Conservation (phyloP, 768 basidiomycete genomes). For the Termitomyces heimii region DNA sequence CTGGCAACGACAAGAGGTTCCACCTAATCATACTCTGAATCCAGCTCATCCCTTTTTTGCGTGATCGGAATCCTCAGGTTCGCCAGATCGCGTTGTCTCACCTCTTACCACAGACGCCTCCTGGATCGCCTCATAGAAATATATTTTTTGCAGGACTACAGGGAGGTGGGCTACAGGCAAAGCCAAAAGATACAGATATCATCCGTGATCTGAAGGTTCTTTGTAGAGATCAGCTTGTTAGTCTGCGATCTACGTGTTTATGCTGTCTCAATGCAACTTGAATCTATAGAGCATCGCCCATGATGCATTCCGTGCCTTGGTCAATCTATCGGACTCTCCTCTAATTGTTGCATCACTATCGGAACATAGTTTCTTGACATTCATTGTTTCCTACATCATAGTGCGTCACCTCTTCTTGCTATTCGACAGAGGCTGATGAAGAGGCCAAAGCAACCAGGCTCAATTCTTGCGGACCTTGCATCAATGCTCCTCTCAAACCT, state of each 20-base stretch:
- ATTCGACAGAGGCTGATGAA: slow-evolving; percentile 1
- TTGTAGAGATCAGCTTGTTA: slow-evolving; percentile 83
- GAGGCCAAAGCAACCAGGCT: slow-evolving; percentile 70
- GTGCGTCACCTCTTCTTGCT: slow-evolving; percentile 40
- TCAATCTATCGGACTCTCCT: slow-evolving; percentile 88
- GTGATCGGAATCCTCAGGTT: slow-evolving; percentile 83
- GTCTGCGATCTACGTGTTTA: slow-evolving; percentile 12
- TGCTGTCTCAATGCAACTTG: slow-evolving; percentile 7
- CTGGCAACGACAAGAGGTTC: not conserved
- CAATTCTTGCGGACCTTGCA: slow-evolving; percentile 89
- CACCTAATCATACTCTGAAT: not conserved
- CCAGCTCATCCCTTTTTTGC: slow-evolving; percentile 78
- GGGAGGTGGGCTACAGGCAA: slow-evolving; percentile 45
- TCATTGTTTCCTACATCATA: slow-evolving; percentile 85
- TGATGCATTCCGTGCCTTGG: slow-evolving; percentile 89
- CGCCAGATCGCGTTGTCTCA: slow-evolving; percentile 83
- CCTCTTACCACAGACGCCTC: slow-evolving; percentile 73
- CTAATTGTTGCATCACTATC: slow-evolving; percentile 60
- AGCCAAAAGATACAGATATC: slow-evolving; percentile 56
- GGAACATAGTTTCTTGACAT: slow-evolving; percentile 68
- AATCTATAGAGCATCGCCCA: slow-evolving; percentile 73
- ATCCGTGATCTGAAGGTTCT: slow-evolving; percentile 81
- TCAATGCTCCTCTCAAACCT: slow-evolving; percentile 98
- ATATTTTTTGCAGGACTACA: slow-evolving; percentile 69
- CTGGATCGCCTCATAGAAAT: slow-evolving; percentile 60